Base-by-base conservation (phyloP, 345 rosid genomes). In the Erodium maritimum region DNA sequence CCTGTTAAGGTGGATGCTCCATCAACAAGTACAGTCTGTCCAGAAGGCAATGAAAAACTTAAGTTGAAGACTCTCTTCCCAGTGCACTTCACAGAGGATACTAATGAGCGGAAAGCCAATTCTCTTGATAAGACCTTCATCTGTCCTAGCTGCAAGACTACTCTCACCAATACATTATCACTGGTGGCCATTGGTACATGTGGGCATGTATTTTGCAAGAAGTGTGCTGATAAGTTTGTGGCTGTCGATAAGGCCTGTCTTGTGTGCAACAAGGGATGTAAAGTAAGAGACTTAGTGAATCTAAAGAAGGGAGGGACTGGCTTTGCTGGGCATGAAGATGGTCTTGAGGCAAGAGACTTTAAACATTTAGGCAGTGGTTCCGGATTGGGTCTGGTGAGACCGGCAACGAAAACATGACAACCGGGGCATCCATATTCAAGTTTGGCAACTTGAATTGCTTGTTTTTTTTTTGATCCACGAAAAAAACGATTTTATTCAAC, bases 171-270 rank as follows among this genome's bases (percentile, higher is more conserved):
- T 73, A 79, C 96, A 1, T 56, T 81, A 67, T 73, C 90, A 0
- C 80, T 93, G 1, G 86, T 88, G 53, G 87, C 88, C 50, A 69
- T 93, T 17, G 85, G 84, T 79, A 69, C 99, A 14, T 93, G 99
- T 21, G 99, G 97, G 19, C 99, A 93, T 71, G 87, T 93, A 42
- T 89, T 85, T 83, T 93, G 99, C 85, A 89, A 87, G 77, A 93
- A 87, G 71, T 93, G 97, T 25, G 88, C 86, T 0, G 91, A 80
- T 19, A 85, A 82, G 72, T 89, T 93, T 65, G 70, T 93, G 71
- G 80, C 75, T 0, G 78, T 72, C 0, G 95, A 93, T 25, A 89
- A 87, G 81, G 91, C 80, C 34, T 93, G 99, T 69, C 78, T 89
- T 60, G 88, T 78, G 24, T 89, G 99, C 67, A 68, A 76, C 51